Percentiles rank a stretch among this genome's conserved stretches.
Conservation (phyloP, 1,139 yeast genomes). For the Suhomyces wounanorum region DNA sequence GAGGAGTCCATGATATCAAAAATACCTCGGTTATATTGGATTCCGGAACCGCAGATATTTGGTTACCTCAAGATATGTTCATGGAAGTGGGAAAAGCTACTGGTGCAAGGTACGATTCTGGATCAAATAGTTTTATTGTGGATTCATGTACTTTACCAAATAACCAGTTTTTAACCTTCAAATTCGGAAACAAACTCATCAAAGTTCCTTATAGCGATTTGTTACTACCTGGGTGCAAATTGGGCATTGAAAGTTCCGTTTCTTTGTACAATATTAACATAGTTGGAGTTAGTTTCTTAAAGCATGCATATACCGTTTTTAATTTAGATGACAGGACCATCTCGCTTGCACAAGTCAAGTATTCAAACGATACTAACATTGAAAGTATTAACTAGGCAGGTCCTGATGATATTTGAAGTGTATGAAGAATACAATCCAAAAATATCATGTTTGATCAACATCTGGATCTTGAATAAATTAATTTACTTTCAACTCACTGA, state of each 20-base stretch:
- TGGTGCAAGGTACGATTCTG: conserved; percentile 5
- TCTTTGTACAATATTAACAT: conserved; percentile 17
- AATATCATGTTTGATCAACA: too few species aligned
- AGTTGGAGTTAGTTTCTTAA: conserved; percentile 41
- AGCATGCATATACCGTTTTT: conserved; percentile 39
- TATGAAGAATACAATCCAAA: too few species aligned
- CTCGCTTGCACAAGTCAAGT: conserved; percentile 39
- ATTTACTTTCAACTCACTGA: too few species aligned
- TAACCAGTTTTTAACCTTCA: conserved; percentile 6
- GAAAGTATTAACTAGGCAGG: background rate
- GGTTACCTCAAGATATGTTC: conserved; percentile 9
- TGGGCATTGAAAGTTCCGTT: conserved; percentile 11
- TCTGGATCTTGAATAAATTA: too few species aligned
- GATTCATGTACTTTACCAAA: conserved; percentile 5
- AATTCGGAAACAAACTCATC: conserved; percentile 5
- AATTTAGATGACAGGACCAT: conserved; percentile 40
- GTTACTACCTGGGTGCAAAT: conserved; percentile 3
- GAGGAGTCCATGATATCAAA: conserved; percentile 2
- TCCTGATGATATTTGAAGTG: background rate
- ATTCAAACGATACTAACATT: conserved; percentile 22
- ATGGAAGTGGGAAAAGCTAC: conserved; percentile 6
- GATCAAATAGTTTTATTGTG: conserved; percentile 5
- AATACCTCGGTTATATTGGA: conserved; percentile 31
- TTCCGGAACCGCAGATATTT: conserved; percentile 38
- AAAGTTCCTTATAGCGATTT: conserved; percentile 10